These are phyloP conservation scores for Ophiostoma ulmi DNA, from an alignment of 2,329 filamentous ascomycete species.

Conservation along the genomic window DNA sequence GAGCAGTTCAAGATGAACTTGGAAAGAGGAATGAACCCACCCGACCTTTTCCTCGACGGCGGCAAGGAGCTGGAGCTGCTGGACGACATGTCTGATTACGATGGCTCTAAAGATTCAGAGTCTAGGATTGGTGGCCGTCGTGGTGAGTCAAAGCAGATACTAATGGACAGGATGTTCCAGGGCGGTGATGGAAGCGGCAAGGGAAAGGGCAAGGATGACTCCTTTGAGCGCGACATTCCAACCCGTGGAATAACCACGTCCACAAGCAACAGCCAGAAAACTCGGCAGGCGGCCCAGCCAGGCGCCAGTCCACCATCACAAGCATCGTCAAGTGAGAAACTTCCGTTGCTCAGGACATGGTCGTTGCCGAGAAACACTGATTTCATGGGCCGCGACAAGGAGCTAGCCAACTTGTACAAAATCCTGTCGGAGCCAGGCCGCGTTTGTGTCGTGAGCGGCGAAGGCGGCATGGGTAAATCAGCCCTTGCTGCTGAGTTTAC, in stretches of 20 bases:
- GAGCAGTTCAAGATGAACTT: conserved; percentile 27
- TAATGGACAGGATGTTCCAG: conserved; percentile 26
- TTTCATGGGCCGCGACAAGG: conserved; percentile 26
- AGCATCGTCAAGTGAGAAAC: not conserved
- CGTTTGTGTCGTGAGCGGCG: conserved; percentile 27
- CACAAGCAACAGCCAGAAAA: not conserved
- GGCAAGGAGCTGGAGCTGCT: conserved; percentile 22
- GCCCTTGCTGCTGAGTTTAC: conserved; percentile 30
- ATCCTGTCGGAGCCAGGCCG: conserved; percentile 26
- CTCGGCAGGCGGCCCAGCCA: not conserved
- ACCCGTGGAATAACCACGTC: not conserved
- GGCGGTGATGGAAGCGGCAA: conserved; percentile 1
- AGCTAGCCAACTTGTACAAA: conserved; percentile 18
- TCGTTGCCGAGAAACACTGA: not conserved
- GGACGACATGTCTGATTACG: conserved; percentile 25
- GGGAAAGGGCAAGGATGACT: not conserved
- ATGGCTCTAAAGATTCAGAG: conserved; percentile 13
- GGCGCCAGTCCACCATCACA: not conserved
- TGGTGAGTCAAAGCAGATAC: conserved; percentile 23
- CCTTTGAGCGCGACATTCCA: not conserved
- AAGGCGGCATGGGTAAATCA: conserved; percentile 28
- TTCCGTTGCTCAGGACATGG: not conserved
- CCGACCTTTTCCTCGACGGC: conserved; percentile 23
- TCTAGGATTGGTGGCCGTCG: not conserved
- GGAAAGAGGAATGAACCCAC: conserved; percentile 23